Evolutionary conservation across 2,329 filamentous ascomycete genomes (phyloP), one percentile per base, ranked within the genome.

Genomic region (Eutypella sp.): DNA sequence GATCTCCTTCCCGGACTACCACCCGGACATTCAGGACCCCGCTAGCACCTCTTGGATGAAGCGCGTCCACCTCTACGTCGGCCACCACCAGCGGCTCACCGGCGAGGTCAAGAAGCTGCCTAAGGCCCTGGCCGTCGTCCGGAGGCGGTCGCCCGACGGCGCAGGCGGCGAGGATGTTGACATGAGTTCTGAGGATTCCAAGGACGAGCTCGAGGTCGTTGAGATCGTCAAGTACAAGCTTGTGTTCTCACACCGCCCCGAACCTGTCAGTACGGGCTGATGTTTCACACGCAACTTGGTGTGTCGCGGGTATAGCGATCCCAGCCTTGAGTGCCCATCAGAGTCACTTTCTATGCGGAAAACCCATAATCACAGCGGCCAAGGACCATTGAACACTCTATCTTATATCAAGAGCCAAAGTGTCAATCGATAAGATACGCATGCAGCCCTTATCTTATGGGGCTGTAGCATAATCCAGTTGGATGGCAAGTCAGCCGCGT

Each of bases 181-280:
- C 40, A 56, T 50, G 40, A 59, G 45, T 25, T 56, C 57, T 13
- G 63, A 60, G 39, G 53, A 60, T 46, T 51, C 38, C n/a, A 63
- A 51, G 3, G 71, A 72, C 47, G 79, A 84, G 46, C 63, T 96
- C 43, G 90, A 96, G 69, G 79, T 97, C 53, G 82, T 90, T 42
- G 92, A 96, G 66, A 81, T 97, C 56, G 76, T 97, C 52, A 86
- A 84, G 71, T 87, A 85, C 63, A 96, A 95, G 72, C 71, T 97
- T 54, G 69, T 95, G 39, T 97, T 97, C 67, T 84, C 85, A 16
- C 79, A 78, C 49, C 76, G 92, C 40, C 92, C 92, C 5, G 92
- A 97, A 68, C 92, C 92, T 39, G 87, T 96, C 45, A 81, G 82
- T 27, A 72, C 71, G 39, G 64, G 49, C 38, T 62, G 56, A 63